Percentiles rank a stretch among this genome's conserved stretches.
Evolutionary conservation across 257 asterid genomes (phyloP).

Genomic region (Voacanga thouarsii): DNA sequence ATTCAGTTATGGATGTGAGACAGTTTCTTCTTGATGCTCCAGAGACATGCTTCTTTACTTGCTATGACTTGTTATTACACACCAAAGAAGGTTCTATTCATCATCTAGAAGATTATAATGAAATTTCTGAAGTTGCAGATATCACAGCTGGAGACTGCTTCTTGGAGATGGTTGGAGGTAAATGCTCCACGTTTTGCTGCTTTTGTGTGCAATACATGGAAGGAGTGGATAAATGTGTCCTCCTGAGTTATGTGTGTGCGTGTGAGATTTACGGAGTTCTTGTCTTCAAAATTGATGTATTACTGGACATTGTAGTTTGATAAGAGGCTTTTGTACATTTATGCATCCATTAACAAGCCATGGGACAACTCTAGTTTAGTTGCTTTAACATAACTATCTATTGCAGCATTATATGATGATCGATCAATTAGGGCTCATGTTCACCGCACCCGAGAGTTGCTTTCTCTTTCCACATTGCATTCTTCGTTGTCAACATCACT

Average conservation of each 20-base stretch:
- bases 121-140: constrained; percentile 91
- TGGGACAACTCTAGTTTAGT: constrained; percentile 1
- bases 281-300: neutral
- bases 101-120: constrained; percentile 90
- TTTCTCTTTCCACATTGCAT: constrained; percentile 76
- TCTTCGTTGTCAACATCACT: constrained; percentile 82
- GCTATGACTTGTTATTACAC: constrained; percentile 84
- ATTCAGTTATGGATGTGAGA: constrained; percentile 94
- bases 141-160: constrained; percentile 76
- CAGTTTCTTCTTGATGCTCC: constrained; percentile 98
- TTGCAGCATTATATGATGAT: constrained; percentile 93
- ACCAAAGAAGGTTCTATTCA: constrained; percentile 70
- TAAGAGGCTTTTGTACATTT: neutral
- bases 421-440: constrained; percentile 94
- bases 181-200: constrained; percentile 18
- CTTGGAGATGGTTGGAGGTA: constrained; percentile 96
- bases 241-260: neutral
- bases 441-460: constrained; percentile 80
- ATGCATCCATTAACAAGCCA: neutral
- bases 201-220: constrained; percentile 10
- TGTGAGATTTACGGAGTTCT: neutral
- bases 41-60: constrained; percentile 84
- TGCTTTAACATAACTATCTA: constrained; percentile 26
- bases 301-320: neutral
- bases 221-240: neutral